Percentiles rank a stretch among this genome's conserved stretches.
Conservation (phyloP, 2,329 filamentous ascomycete species). For the Escovopsis sp. region DNA sequence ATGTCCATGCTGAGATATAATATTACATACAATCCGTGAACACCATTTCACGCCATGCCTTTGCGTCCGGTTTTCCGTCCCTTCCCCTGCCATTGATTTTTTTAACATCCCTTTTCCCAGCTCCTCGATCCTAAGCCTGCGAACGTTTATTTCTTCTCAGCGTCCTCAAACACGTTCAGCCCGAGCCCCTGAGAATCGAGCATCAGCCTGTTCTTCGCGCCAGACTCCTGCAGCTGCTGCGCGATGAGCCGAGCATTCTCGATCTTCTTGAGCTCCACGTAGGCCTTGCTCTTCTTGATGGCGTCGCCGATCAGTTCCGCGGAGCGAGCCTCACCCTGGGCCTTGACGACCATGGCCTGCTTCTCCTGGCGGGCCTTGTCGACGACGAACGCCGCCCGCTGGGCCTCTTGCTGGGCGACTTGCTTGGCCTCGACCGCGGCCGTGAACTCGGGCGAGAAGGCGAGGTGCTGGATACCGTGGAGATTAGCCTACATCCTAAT, state of each 20-base stretch:
- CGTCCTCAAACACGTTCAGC: slow-evolving; percentile 60
- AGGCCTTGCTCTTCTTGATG: slow-evolving; percentile 98
- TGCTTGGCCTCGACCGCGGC: slow-evolving; percentile 61
- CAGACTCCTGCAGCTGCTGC: slow-evolving; percentile 69
- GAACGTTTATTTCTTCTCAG: slow-evolving; percentile 28
- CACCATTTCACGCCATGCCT: no score
- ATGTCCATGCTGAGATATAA: not conserved
- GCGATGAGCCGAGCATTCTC: slow-evolving; percentile 90
- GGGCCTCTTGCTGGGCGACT: slow-evolving; percentile 79
- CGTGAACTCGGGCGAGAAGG: slow-evolving; percentile 61
- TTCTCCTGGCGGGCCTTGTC: slow-evolving; percentile 99
- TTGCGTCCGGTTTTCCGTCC: not conserved
- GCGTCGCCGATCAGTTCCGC: slow-evolving; percentile 96
- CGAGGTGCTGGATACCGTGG: slow-evolving; percentile 39
- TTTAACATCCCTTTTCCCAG: slow-evolving; percentile 13
- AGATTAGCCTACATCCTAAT: not conserved
- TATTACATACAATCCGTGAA: not conserved
- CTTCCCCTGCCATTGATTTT: slow-evolving; percentile 22
- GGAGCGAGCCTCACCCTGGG: slow-evolving; percentile 96
- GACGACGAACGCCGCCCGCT: slow-evolving; percentile 91
- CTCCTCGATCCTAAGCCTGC: not conserved
- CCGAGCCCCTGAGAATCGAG: slow-evolving; percentile 84
- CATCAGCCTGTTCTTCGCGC: slow-evolving; percentile 84
- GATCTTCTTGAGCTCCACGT: slow-evolving; percentile 94
- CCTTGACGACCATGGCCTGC: slow-evolving; percentile 95